Base-by-base conservation (phyloP, 1,284 basidiomycete species). In the Microbotryum scabiosae region DNA sequence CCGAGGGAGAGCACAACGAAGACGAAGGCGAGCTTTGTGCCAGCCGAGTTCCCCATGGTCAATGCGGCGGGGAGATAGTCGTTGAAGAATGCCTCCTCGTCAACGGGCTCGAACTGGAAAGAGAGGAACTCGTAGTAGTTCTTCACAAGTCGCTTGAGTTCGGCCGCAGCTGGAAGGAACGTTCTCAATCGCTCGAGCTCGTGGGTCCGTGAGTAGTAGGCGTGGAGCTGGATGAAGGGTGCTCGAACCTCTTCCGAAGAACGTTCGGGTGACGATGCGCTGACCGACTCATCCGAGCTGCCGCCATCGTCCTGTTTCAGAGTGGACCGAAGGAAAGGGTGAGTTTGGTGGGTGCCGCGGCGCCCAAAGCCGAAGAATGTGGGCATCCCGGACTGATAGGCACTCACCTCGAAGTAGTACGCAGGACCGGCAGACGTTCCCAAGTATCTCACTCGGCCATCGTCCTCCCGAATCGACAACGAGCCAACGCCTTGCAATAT, bases 1-100 rank as follows among this genome's bases (percentile, higher is more conserved):
- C 70, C 72, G 49, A 73, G 67, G 1, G 68, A 61, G 26, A 73
- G 55, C 30, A 73, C 47, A 45, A 71, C 62, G 59, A 71, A 71
- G 51, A 73, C 59, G 32, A 68, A 63, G 20, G 70, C 69, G 30
- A 74, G 62, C 45, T 67, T 63, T 7, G 64, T 54, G n/a, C 63
- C 57, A 6, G 61, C 54, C 6, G 60, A 56, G 8, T 63, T 51
- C 21, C 55, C 52, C 5, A 61, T 54, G 3, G 52, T 51, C 41
- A 54, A 65, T 0, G 69, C 65, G 16, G 54, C 48, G 16, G 61
- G 45, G 5, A 62, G 25, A 50, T 70, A 66, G 25, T 64, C 61
- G 4, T 64, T 51, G 41, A 28, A 67, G 52, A 62, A 67, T 10
- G 59, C 48, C 7, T 47, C 4, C 9, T 46, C 51, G 12, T 57